Conservation (phyloP, 345 rosid species). For the Moricandia moricandioides region DNA sequence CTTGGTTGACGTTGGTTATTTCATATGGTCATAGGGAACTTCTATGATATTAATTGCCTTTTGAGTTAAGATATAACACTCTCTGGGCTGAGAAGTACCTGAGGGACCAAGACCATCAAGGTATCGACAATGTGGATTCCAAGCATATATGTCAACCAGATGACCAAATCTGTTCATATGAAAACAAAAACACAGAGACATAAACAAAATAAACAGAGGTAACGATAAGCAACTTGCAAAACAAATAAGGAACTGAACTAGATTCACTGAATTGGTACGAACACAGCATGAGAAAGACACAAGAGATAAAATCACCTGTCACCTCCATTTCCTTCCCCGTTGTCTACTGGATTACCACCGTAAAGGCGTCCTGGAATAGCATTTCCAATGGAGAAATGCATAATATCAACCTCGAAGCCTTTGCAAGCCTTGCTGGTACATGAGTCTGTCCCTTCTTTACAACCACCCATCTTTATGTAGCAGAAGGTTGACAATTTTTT, state of each 20-base stretch:
- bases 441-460: slow-evolving; percentile 56
- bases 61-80: neutral
- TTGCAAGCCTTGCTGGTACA: slow-evolving; percentile 89
- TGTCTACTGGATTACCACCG: slow-evolving; percentile 82
- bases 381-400: slow-evolving; percentile 96
- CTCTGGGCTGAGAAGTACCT: slow-evolving; percentile 47
- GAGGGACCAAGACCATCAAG: slow-evolving; percentile 90
- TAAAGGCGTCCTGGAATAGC: slow-evolving; percentile 97
- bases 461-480: slow-evolving; percentile 90
- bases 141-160: slow-evolving; percentile 75
- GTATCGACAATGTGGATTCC: slow-evolving; percentile 95
- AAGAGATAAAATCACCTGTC: slow-evolving; percentile 60
- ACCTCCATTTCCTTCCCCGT: slow-evolving; percentile 79
- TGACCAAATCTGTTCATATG: slow-evolving; percentile 71
- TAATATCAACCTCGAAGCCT: slow-evolving; percentile 97
- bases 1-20: neutral
- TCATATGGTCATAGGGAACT: neutral
- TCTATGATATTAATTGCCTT: neutral
- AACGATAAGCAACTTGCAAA: neutral
- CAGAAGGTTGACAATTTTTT: slow-evolving; percentile 19
- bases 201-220: neutral
- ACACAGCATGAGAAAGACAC: slow-evolving; percentile 1
- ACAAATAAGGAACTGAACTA: neutral
- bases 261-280: neutral
- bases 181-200: neutral